Percentiles rank a stretch among this genome's conserved stretches.
Conservation (phyloP, 805 yeast species). For the Alloascoidea hylecoeti region DNA sequence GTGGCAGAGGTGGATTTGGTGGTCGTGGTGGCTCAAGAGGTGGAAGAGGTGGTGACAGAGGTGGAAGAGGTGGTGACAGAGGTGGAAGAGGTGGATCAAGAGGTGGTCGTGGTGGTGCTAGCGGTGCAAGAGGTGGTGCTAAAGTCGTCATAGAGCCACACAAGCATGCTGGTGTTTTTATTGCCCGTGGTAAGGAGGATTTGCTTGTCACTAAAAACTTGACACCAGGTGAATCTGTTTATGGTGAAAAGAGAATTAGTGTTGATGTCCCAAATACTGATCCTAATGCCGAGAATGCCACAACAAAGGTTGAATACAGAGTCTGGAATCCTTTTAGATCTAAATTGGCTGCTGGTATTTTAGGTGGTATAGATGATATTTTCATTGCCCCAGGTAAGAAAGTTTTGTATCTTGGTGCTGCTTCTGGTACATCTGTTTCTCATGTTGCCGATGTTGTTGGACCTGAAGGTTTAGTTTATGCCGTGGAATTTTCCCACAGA, state of each 20-base stretch:
- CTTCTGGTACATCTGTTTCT: constrained; percentile 97
- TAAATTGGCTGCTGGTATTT: constrained; percentile 98
- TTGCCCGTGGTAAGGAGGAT: constrained; percentile 99
- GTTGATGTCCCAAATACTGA: constrained; percentile 87
- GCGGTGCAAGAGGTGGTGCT: constrained; percentile 71
- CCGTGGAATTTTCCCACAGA: constrained; percentile 98
- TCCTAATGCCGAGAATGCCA: constrained; percentile 38
- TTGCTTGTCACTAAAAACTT: constrained; percentile 90
- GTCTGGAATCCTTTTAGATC: constrained; percentile 99
- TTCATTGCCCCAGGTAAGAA: constrained; percentile 97
- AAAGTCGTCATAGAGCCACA: constrained; percentile 97
- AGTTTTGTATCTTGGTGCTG: constrained; percentile 96
- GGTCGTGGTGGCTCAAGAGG: constrained; percentile 18
- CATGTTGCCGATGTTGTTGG: constrained; percentile 98
- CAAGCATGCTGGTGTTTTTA: constrained; percentile 95
- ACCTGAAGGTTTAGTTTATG: constrained; percentile 97
- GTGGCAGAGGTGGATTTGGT: constrained; percentile 14
- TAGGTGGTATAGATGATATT: constrained; percentile 98
- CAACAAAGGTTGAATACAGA: constrained; percentile 94
- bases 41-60: constrained; percentile 37
- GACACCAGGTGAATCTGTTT: constrained; percentile 97
- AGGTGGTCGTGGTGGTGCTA: constrained; percentile 43
- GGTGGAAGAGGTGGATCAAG: constrained; percentile 48
- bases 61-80: constrained; percentile 31
- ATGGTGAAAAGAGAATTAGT: constrained; percentile 94